Evolutionary conservation across 768 basidiomycete species (phyloP).

Genomic region (Podaxis sp.): DNA sequence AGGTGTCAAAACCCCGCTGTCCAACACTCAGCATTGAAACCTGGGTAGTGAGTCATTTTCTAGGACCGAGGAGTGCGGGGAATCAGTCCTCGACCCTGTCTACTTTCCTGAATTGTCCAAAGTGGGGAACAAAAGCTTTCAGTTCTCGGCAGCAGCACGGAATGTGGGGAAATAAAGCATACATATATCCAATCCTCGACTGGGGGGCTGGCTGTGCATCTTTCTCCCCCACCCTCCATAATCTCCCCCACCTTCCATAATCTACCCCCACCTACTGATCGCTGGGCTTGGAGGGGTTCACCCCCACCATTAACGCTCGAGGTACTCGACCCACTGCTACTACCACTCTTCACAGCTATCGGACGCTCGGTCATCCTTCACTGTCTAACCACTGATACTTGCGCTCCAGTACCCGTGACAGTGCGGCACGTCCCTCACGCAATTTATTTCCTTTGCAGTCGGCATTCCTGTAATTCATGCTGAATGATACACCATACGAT

Average conservation of each 20-base stretch:
- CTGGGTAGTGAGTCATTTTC: not conserved
- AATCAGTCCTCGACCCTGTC: not conserved
- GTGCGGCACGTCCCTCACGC: not conserved
- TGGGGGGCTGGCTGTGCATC: not conserved
- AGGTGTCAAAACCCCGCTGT: not conserved
- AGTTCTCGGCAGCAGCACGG: not conserved
- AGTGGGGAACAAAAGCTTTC: not conserved
- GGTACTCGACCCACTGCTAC: not conserved
- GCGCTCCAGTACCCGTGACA: not conserved
- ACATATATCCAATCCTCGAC: not conserved
- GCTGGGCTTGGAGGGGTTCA: slow-evolving; percentile 9
- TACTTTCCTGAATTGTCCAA: not conserved
- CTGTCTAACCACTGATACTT: not conserved
- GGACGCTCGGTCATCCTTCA: not conserved
- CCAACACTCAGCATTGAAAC: too few species aligned
- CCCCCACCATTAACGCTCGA: slow-evolving; percentile 5
- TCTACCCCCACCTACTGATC: not conserved
- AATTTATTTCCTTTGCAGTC: not conserved
- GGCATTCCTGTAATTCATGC: not conserved
- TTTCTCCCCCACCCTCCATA: not conserved
- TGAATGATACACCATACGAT: slow-evolving; percentile 16
- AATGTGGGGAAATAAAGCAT: not conserved
- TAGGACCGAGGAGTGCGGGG: not conserved
- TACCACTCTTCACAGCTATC: not conserved
- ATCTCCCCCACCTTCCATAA: not conserved